phyloP scores from a whole-genome alignment of 1,284 basidiomycete genomes.

The Leccinum insigne region DNA sequence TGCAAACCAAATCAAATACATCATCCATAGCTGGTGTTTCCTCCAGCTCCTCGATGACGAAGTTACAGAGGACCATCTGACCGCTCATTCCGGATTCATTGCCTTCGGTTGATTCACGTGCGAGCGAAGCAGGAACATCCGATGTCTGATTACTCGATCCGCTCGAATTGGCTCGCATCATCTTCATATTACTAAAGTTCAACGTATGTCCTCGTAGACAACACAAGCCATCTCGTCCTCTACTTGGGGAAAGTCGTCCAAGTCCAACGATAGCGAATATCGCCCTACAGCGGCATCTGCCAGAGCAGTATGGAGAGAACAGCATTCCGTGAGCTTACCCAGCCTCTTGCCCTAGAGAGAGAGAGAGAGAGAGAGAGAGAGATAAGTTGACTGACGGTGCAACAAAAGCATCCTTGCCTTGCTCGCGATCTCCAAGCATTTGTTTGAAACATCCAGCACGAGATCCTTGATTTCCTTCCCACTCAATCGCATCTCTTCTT shows the following conservation, averaged over 20 bases:
- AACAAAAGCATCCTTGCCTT: conserved; percentile 44
- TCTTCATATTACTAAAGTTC: conserved; percentile 38
- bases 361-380: conserved; percentile 14
- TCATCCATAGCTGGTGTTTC: conserved; percentile 13
- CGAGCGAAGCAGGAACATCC: conserved; percentile 4
- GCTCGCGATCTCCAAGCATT: conserved; percentile 61
- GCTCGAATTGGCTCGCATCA: conserved; percentile 24
- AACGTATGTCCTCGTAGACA: conserved; percentile 49
- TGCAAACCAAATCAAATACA: conserved; percentile 35
- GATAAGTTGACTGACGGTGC: conserved; percentile 16
- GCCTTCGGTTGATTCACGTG: conserved; percentile 12
- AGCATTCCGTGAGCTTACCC: conserved; percentile 47
- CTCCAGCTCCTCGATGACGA: conserved; percentile 28
- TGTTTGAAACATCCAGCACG: conserved; percentile 52
- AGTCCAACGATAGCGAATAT: conserved; percentile 44
- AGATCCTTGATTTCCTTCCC: conserved; percentile 43
- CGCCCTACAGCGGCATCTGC: conserved; percentile 44
- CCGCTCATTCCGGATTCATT: conserved; percentile 16
- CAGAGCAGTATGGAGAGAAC: conserved; percentile 42
- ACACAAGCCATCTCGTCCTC: conserved; percentile 46
- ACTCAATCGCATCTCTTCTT: conserved; percentile 44
- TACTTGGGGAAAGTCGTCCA: conserved; percentile 51
- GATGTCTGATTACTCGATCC: conserved; percentile 17
- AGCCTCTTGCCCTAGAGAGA: conserved; percentile 59
- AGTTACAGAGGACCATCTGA: conserved; percentile 22